Conservation (phyloP, 768 basidiomycete species). For the Cystofilobasidium bisporidii region DNA sequence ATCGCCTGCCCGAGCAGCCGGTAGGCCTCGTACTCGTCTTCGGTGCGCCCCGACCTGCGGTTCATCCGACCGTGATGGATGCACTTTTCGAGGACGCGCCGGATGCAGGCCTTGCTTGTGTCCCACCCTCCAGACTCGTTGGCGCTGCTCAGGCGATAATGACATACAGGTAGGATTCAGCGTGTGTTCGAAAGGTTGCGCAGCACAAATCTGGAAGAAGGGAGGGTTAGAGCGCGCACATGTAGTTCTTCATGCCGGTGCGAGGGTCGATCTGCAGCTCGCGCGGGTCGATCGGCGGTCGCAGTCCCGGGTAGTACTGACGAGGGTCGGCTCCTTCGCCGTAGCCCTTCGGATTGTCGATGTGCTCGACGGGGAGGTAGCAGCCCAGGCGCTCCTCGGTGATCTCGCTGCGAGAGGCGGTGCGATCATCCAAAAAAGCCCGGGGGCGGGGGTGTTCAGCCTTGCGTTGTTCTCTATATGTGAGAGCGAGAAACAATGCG, state of each 20-base stretch:
- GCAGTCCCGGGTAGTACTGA: slow-evolving; percentile 61
- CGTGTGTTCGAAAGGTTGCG: too few relatives aligned
- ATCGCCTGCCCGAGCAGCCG: slow-evolving; percentile 58
- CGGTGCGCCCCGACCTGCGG: slow-evolving; percentile 44
- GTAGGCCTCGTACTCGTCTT: slow-evolving; percentile 46
- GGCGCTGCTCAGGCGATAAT: too few relatives aligned
- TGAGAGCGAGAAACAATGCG: too few relatives aligned
- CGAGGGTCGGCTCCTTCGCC: slow-evolving; percentile 51
- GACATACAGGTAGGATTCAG: too few relatives aligned
- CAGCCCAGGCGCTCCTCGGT: slow-evolving; percentile 71
- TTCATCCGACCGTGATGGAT: slow-evolving; percentile 60
- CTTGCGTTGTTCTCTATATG: too few relatives aligned
- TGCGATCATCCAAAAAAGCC: too few relatives aligned
- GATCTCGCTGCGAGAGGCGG: too few relatives aligned
- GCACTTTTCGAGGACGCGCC: slow-evolving; percentile 63
- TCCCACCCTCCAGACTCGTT: slow-evolving; percentile 70
- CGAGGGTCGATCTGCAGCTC: slow-evolving; percentile 76
- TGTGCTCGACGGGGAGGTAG: slow-evolving; percentile 73
- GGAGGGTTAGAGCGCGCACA: too few relatives aligned
- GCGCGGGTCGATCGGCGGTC: slow-evolving; percentile 70
- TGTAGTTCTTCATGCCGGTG: slow-evolving; percentile 68
- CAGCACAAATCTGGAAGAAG: too few relatives aligned
- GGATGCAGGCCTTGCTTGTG: slow-evolving; percentile 30
- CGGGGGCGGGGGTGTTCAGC: too few relatives aligned
- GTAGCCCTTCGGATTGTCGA: slow-evolving; percentile 69